Conservation (phyloP, 345 rosid genomes). For the Gossypium arboreum region DNA sequence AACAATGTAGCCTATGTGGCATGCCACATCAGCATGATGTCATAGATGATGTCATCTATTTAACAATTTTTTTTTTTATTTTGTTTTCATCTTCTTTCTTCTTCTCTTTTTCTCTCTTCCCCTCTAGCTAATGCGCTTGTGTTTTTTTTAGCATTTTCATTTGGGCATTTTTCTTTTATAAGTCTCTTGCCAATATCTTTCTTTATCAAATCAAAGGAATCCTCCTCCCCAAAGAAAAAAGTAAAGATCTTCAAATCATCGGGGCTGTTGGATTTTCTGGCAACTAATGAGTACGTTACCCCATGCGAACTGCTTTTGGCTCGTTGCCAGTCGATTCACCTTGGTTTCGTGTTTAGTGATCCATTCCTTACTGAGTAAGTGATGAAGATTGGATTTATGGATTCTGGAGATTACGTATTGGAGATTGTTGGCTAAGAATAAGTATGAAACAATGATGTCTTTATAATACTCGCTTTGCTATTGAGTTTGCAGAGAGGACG, state of each 20-base stretch:
- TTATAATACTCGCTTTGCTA: slow-evolving; percentile 49
- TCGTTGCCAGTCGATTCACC: slow-evolving; percentile 39
- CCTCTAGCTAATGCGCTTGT: too few relatives aligned
- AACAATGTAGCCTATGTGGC: too few relatives aligned
- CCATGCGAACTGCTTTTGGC: slow-evolving; percentile 59
- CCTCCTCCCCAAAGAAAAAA: background rate
- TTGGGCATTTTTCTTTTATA: background rate
- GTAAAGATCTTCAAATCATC: slow-evolving; percentile 1
- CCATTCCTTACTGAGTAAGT: slow-evolving; percentile 62
- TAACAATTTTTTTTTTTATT: too few relatives aligned
- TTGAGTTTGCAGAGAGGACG: slow-evolving; percentile 63
- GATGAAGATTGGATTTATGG: slow-evolving; percentile 43
- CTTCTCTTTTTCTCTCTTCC: too few relatives aligned
- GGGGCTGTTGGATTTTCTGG: slow-evolving; percentile 39
- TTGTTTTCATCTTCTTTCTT: too few relatives aligned
- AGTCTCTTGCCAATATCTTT: slow-evolving; percentile 1
- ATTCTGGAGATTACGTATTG: slow-evolving; percentile 47
- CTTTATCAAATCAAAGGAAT: background rate
- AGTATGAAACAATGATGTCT: slow-evolving; percentile 36
- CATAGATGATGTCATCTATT: too few relatives aligned
- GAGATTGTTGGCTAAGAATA: slow-evolving; percentile 69
- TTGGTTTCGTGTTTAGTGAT: slow-evolving; percentile 41
- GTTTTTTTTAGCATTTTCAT: too few relatives aligned
- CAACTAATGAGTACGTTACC: slow-evolving; percentile 31
- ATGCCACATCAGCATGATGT: too few relatives aligned